Evolutionary conservation across 805 yeast genomes (phyloP).

Genomic region (Komagataella ulmi): DNA sequence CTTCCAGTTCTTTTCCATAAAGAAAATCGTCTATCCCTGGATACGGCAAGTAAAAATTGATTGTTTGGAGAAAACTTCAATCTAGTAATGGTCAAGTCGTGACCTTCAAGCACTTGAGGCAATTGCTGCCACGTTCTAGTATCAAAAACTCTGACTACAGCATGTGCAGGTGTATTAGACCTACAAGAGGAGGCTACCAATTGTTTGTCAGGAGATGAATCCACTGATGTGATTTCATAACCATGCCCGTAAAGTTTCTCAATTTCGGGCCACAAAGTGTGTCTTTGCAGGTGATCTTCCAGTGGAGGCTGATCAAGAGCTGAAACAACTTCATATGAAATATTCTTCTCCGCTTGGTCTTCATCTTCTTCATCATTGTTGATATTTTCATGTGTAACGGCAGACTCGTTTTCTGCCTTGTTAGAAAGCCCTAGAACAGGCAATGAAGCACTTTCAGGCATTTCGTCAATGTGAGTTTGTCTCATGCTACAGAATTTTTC

Average conservation of each 20-base stretch:
- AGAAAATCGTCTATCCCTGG: constrained; percentile 81
- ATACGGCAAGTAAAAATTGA: constrained; percentile 53
- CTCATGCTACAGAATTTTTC: constrained; percentile 35
- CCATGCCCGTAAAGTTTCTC: constrained; percentile 98
- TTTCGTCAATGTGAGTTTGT: constrained; percentile 15
- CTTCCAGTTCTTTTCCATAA: constrained; percentile 44
- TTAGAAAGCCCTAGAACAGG: constrained; percentile 93
- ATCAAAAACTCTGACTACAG: constrained; percentile 69
- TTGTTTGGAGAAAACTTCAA: constrained; percentile 64
- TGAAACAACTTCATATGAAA: constrained; percentile 32
- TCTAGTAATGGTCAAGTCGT: constrained; percentile 76
- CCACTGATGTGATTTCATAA: constrained; percentile 77
- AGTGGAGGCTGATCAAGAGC: constrained; percentile 51
- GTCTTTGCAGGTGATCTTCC: constrained; percentile 86
- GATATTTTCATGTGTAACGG: constrained; percentile 22
- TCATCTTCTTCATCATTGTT: constrained; percentile 26
- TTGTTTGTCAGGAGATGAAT: constrained; percentile 46
- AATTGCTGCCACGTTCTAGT: constrained; percentile 49
- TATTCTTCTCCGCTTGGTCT: constrained; percentile 19
- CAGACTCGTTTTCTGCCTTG: constrained; percentile 56
- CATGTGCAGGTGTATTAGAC: constrained; percentile 75
- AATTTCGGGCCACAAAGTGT: constrained; percentile 87
- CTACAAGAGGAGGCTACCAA: constrained; percentile 84
- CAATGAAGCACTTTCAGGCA: constrained; percentile 78
- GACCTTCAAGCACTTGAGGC: constrained; percentile 43